These are phyloP conservation scores for Ustilago lituana DNA, from an alignment of 1,284 basidiomycete genomes.

Conservation along the genomic window DNA sequence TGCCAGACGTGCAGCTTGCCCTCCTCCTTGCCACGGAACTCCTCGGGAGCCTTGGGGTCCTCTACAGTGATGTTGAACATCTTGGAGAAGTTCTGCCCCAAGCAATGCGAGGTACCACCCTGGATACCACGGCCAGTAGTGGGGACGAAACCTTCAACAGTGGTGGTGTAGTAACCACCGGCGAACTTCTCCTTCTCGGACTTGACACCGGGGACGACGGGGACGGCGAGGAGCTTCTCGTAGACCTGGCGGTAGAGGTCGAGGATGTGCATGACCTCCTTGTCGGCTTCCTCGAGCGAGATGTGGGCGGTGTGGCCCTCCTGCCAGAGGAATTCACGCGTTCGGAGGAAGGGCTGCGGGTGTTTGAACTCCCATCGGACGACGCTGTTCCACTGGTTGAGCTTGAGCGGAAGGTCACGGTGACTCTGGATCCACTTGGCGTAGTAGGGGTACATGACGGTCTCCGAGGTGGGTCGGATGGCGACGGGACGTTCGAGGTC, in stretches of 20 bases:
- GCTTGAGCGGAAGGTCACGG: conserved; percentile 93
- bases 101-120: conserved; percentile 94
- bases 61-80: conserved; percentile 99
- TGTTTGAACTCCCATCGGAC: conserved; percentile 99
- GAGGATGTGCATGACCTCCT: conserved; percentile 91
- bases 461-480: conserved; percentile 97
- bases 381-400: conserved; percentile 99
- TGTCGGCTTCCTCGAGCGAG: conserved; percentile 86
- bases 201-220: conserved; percentile 95
- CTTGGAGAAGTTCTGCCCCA: conserved; percentile 97
- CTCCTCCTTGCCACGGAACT: conserved; percentile 60
- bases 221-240: conserved; percentile 95
- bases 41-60: conserved; percentile 71
- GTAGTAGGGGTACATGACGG: conserved; percentile 96
- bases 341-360: conserved; percentile 96
- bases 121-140: conserved; percentile 97
- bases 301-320: conserved; percentile 97
- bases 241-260: conserved; percentile 96
- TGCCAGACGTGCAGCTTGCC: conserved; percentile 88
- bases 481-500: conserved; percentile 97
- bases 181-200: conserved; percentile 99
- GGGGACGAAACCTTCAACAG: conserved; percentile 96
- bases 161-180: conserved; percentile 96
- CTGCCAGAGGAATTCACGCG: conserved; percentile 99
- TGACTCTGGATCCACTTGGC: conserved; percentile 98